Evolutionary conservation across 1,139 yeast species (phyloP).

Genomic region (Saccharomycopsis hybrid): DNA sequence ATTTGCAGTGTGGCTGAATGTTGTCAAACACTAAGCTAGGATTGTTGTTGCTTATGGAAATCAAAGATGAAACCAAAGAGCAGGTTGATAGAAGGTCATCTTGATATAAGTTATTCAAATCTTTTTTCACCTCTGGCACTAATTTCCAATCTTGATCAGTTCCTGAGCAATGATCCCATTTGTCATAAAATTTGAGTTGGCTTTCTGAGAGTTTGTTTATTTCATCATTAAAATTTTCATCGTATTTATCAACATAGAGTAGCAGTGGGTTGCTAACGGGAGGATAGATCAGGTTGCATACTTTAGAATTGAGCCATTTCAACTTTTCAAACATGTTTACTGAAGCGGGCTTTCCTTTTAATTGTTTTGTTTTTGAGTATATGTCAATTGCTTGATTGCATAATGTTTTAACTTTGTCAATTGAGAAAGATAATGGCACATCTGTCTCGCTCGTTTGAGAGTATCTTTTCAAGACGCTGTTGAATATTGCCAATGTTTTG

Average conservation of each 20-base stretch:
- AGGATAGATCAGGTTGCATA: conserved; percentile 30
- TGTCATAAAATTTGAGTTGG: conserved; percentile 3
- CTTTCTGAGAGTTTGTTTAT: conserved; percentile 2
- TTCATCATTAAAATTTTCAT: conserved; percentile 5
- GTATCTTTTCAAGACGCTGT: conserved; percentile 23
- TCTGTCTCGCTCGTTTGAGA: background rate
- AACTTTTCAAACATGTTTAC: conserved; percentile 33
- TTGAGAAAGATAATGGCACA: too few relatives aligned
- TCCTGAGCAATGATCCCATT: conserved; percentile 8
- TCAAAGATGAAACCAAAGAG: conserved; percentile 64
- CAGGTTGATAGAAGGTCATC: conserved; percentile 58
- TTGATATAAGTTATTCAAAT: conserved; percentile 36
- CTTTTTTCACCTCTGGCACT: conserved; percentile 24
- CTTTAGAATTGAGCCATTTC: conserved; percentile 41
- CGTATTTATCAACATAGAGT: conserved; percentile 21
- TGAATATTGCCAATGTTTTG: conserved; percentile 14
- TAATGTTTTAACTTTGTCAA: too few relatives aligned
- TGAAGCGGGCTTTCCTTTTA: conserved; percentile 21
- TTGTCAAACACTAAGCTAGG: conserved; percentile 22
- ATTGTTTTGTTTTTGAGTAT: too few relatives aligned
- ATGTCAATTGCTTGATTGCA: too few relatives aligned
- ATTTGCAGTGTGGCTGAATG: conserved; percentile 30
- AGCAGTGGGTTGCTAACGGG: conserved; percentile 30
- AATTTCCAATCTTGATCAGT: conserved; percentile 25
- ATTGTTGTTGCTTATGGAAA: conserved; percentile 34